Base-by-base conservation (phyloP, 805 yeast genomes). In the Isabelozyma gotoi region DNA sequence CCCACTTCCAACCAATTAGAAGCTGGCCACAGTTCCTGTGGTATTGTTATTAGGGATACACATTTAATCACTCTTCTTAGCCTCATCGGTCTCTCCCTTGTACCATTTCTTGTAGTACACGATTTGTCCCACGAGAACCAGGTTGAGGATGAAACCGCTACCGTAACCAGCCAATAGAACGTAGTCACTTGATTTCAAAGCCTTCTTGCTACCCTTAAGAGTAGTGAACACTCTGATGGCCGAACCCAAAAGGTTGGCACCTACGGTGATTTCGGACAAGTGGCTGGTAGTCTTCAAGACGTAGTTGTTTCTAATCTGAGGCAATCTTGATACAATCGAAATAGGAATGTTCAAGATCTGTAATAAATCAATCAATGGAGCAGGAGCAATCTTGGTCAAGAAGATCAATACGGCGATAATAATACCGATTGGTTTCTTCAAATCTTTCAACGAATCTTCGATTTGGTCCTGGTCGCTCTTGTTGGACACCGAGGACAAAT, bases 161-260 rank as follows among this genome's bases (percentile, higher is more conserved):
- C 60, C 41, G 46, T 71, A 71, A 1, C 76, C 76, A 6, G 67
- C 65, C 46, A 71, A 59, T 48, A 71, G 61, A 4, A 71, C 63
- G 36, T 47, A 43, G 43, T 68, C 73, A 33, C 63, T 56, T 29
- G 29, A 15, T 15, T 20, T 18, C 39, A 36, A 36, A n/a, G 39
- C 56, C 59, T 53, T 45, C 46, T 59, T 56, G 53, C 58, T 64
- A 45, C 60, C 60, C 46, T 66, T 63, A 11, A 61, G 41, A 7
- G 76, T 67, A 33, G 77, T 71, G 50, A 65, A 70, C 16, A 71
- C 69, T 38, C 77, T 59, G 38, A 65, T 52, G 37, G 62, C 51
- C 7, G 74, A 62, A 2, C 77, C 77, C 17, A 66, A 35, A 32
- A 63, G 60, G 48, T 70, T 71, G 43, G 76, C 77, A 19, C 65